A percentile compares a stretch with the other conserved stretches of the same genome.
phyloP scores from a whole-genome alignment of 495 filamentous ascomycete genomes.

The Evernia prunastri region DNA sequence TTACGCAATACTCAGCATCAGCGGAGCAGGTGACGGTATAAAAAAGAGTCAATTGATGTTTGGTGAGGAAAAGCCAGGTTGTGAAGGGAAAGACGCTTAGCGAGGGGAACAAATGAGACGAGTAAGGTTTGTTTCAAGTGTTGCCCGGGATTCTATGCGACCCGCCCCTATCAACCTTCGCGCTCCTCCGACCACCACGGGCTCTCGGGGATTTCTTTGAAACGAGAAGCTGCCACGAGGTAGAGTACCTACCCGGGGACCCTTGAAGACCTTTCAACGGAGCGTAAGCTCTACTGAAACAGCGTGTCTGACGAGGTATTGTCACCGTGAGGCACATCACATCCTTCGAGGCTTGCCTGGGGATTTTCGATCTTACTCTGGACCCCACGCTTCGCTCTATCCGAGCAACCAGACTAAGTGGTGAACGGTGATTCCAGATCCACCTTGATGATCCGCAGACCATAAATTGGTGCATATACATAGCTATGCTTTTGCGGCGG shows the following conservation, averaged over 20 bases:
- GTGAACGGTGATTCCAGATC: neutral
- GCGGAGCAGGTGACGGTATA: neutral
- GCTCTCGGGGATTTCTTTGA: neutral
- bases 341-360: neutral
- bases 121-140: conserved; percentile 1
- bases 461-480: too few species aligned
- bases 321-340: neutral
- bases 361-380: neutral
- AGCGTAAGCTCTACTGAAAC: neutral
- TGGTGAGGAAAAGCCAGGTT: neutral
- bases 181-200: neutral
- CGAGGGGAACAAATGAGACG: neutral
- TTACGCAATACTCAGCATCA: neutral
- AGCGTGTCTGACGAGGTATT: neutral
- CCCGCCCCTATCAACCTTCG: neutral
- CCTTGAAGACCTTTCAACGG: neutral
- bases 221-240: neutral
- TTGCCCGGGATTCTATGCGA: neutral
- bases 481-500: neutral
- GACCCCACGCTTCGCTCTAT: too few species aligned
- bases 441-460: neutral
- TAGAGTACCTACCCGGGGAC: neutral
- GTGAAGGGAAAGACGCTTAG: neutral
- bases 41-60: neutral
- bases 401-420: neutral